Base-by-base conservation (phyloP, 352 stramenopile species). In the Globisporangium iwayamae region DNA sequence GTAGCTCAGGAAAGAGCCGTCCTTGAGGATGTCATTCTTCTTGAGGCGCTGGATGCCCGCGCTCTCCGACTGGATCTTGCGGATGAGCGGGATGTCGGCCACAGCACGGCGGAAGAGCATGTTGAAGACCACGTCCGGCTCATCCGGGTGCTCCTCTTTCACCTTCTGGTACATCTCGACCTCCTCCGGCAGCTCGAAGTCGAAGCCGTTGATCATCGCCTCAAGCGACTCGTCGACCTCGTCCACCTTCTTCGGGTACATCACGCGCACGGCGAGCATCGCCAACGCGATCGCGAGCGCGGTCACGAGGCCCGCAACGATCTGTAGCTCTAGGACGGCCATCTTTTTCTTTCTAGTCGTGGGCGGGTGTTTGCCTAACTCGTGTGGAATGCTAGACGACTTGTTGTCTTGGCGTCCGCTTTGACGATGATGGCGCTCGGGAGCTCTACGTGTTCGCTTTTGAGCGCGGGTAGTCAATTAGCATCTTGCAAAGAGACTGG, bases 121-220 rank as follows among this genome's bases (percentile, higher is more conserved):
- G 65, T 92, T 83, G 71, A 92, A 94, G 57, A 81, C 78, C 58
- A 78, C 81, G 51, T 93, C 85, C 57, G 67, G 73, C 48, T 94
- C 79, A 18, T 81, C 75, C 9, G 81, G 64, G 60, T 90, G 70
- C 68, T 92, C 82, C 39, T 79, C 77, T 54, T 86, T 87, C 58
- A 78, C 71, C 68, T 86, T 78, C 56, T 75, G 86, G 73, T 92
- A 94, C 66, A 81, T 65, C 56, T 91, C 86, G 53, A 92, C 81
- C 62, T 94, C 83, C 34, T 92, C 81, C 0, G 86, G 86, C 56
- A 94, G 67, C 56, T 84, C 74, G 73, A 94, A 93, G 81, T 94
- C 86, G 58, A 94, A 94, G 71, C 86, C 86, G 68, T 94, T 94
- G 78, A 94, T 93, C 82, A 94, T 94, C 54, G 82, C 83, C 34